These are phyloP conservation scores for Glomus cerebriforme DNA, from an alignment of 192 early-diverging fungal genomes.

Conservation along the genomic window DNA sequence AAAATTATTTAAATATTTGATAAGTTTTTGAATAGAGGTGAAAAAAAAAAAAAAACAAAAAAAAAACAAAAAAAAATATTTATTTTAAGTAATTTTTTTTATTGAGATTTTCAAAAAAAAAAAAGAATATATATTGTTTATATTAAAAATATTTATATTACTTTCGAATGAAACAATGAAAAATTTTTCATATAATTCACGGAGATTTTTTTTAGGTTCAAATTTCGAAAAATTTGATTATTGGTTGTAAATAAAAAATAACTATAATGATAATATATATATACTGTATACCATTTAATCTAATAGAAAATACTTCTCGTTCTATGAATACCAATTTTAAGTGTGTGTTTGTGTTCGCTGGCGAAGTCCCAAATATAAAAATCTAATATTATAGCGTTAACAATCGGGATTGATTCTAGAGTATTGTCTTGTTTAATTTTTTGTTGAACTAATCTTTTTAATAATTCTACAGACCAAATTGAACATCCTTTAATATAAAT, in stretches of 20 bases:
- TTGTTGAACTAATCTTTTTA: constrained; percentile 46
- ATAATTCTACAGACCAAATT: constrained; percentile 78
- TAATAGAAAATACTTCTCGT: constrained; percentile 68
- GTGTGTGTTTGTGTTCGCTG: constrained; percentile 59
- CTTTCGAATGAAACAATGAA: no score
- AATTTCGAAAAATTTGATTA: no score
- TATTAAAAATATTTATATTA: no score
- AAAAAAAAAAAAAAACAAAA: background rate
- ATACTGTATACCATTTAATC: no score
- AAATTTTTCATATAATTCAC: no score
- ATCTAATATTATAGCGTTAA: constrained; percentile 83
- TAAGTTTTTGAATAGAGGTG: background rate
- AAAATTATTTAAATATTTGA: no score
- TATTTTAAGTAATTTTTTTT: background rate
- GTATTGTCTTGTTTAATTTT: background rate
- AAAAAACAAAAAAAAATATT: background rate
- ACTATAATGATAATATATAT: no score
- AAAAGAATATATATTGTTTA: no score
- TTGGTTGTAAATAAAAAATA: no score
- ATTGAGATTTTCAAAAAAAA: no score
- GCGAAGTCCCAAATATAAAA: constrained; percentile 90
- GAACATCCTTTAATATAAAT: constrained; percentile 51
- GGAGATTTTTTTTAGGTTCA: no score
- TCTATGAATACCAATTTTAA: constrained; percentile 66
- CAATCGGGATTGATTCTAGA: constrained; percentile 30